Conservation (phyloP, 148 eudicot species). For the Amaranthus hypochondriacus region DNA sequence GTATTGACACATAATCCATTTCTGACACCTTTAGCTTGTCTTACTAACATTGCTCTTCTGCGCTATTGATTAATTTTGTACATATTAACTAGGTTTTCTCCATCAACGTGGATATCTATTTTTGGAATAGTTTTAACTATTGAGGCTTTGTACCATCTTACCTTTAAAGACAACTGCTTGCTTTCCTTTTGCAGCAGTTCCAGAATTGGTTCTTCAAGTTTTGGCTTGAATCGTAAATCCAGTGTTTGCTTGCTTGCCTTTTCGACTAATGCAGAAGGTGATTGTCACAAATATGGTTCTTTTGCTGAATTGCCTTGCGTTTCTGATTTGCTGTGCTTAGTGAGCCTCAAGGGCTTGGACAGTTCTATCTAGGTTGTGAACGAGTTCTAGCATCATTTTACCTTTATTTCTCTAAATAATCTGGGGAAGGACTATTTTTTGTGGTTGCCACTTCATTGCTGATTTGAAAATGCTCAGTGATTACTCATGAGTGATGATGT, state of each 20-base stretch:
- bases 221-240: background rate
- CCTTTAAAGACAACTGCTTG: background rate
- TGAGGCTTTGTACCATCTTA: background rate
- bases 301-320: background rate
- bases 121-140: background rate
- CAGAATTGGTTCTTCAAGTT: conserved; percentile 7
- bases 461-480: no score
- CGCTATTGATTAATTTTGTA: background rate
- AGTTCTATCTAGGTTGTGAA: background rate
- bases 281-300: background rate
- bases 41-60: background rate
- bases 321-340: background rate
- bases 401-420: background rate
- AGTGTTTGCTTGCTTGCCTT: conserved; percentile 10
- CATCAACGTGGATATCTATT: background rate
- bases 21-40: background rate
- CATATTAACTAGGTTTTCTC: background rate
- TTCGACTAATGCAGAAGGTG: background rate
- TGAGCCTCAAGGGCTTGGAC: background rate
- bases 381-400: background rate
- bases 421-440: background rate
- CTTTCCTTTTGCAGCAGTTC: conserved; percentile 5
- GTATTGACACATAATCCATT: background rate
- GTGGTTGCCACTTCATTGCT: background rate
- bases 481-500: no score